These are phyloP conservation scores for Maudiozyma barnettii DNA, from an alignment of 805 yeast species.

Conservation along the genomic window DNA sequence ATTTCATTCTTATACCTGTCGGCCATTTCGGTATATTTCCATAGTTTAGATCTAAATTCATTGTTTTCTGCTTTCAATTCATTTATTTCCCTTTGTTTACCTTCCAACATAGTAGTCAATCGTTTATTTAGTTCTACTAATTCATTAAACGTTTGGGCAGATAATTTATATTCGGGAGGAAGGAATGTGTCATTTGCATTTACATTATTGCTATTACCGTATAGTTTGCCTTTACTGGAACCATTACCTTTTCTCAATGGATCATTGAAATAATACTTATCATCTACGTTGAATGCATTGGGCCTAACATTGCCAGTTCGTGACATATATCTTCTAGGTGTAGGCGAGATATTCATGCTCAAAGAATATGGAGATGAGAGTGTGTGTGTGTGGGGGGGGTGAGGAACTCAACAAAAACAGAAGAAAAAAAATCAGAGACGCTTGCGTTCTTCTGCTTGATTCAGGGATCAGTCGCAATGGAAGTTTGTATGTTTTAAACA, in stretches of 20 bases:
- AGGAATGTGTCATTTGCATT: slow-evolving; percentile 16
- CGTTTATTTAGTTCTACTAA: slow-evolving; percentile 31
- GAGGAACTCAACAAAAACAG: too few relatives aligned
- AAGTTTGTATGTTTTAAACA: neutral
- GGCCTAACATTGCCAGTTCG: neutral
- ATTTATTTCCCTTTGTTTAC: slow-evolving; percentile 15
- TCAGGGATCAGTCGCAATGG: too few relatives aligned
- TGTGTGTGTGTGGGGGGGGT: too few relatives aligned
- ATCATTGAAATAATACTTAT: slow-evolving; percentile 3
- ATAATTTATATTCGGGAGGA: slow-evolving; percentile 30
- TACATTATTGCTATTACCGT: neutral
- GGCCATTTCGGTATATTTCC: slow-evolving; percentile 9
- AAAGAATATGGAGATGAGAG: too few relatives aligned
- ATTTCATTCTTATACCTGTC: slow-evolving; percentile 18
- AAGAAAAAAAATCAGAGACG: too few relatives aligned
- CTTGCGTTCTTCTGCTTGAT: too few relatives aligned
- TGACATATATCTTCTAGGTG: slow-evolving; percentile 23
- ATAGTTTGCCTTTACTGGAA: neutral
- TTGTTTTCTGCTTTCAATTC: slow-evolving; percentile 2
- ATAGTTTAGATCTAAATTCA: slow-evolving; percentile 1
- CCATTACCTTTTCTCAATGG: slow-evolving; percentile 1
- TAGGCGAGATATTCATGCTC: slow-evolving; percentile 24
- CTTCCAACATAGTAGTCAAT: slow-evolving; percentile 26
- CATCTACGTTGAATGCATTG: neutral
- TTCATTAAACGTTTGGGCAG: slow-evolving; percentile 32